A percentile compares a stretch with the other conserved stretches of the same genome.
Evolutionary conservation across 805 yeast genomes (phyloP).

Genomic region (Cyberlindnera sargentensis): DNA sequence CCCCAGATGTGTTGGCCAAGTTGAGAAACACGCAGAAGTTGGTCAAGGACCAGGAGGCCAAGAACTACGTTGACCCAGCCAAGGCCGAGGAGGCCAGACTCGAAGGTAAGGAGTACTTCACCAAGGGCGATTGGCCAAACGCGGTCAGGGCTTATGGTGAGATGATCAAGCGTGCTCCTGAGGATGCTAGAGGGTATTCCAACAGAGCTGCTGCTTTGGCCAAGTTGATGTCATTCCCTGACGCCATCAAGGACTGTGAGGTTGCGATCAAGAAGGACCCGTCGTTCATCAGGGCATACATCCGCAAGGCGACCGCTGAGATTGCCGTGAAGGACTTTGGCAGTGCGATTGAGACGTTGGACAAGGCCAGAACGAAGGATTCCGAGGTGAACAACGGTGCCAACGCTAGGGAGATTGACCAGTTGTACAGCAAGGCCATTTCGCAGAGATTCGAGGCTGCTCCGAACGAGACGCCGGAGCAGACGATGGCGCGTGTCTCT

Average conservation of each 20-base stretch:
- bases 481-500: constrained; percentile 83
- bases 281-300: constrained; percentile 84
- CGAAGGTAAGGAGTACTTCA: constrained; percentile 83
- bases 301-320: constrained; percentile 93
- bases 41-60: constrained; percentile 69
- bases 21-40: constrained; percentile 84
- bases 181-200: constrained; percentile 93
- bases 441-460: constrained; percentile 72
- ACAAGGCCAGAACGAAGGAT: constrained; percentile 72
- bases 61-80: constrained; percentile 77
- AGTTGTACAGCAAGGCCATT: constrained; percentile 68
- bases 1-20: constrained; percentile 86
- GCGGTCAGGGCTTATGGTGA: constrained; percentile 94
- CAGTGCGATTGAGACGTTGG: constrained; percentile 74
- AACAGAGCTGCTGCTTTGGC: constrained; percentile 97
- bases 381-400: constrained; percentile 52
- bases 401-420: constrained; percentile 71
- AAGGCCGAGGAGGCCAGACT: constrained; percentile 94
- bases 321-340: constrained; percentile 84
- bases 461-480: constrained; percentile 83
- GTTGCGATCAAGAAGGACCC: constrained; percentile 86
- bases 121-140: constrained; percentile 91
- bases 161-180: constrained; percentile 95
- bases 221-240: constrained; percentile 95
- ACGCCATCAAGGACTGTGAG: constrained; percentile 89